Evolutionary conservation across 371 early-diverging fungal genomes (phyloP).

Genomic region (Lichtheimia ramosa): DNA sequence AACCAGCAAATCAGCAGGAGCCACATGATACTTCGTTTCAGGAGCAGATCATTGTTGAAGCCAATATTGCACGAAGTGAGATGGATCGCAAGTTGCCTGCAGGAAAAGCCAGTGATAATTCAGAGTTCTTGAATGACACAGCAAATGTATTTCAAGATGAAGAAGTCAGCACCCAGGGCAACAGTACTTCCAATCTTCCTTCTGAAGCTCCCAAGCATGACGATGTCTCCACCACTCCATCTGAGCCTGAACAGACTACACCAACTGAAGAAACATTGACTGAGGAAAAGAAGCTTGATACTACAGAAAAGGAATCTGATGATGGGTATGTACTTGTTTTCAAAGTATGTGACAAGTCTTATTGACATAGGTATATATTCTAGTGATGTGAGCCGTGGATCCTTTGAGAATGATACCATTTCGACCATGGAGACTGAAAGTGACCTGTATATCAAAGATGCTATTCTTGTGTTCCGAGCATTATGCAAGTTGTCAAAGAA

Average conservation of each 20-base stretch:
- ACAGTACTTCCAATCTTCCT: no score
- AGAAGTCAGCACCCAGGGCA: slow-evolving; percentile 1
- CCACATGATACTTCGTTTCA: slow-evolving; percentile 24
- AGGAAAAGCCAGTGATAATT: slow-evolving; percentile 40
- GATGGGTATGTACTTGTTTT: background rate
- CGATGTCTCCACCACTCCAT: background rate
- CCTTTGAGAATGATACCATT: slow-evolving; percentile 30
- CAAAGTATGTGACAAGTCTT: background rate
- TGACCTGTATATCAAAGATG: slow-evolving; percentile 69
- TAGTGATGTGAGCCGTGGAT: slow-evolving; percentile 17
- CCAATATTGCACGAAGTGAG: slow-evolving; percentile 49
- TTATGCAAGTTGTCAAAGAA: slow-evolving; percentile 92
- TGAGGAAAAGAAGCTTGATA: slow-evolving; percentile 1
- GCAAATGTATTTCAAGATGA: slow-evolving; percentile 48
- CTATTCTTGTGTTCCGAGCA: slow-evolving; percentile 87
- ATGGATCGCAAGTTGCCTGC: slow-evolving; percentile 38
- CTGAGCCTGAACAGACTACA: background rate
- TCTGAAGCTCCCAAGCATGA: slow-evolving; percentile 1
- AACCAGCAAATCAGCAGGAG: background rate
- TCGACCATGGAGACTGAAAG: slow-evolving; percentile 36
- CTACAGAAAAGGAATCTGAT: background rate
- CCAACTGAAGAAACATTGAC: background rate
- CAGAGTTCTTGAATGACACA: slow-evolving; percentile 48
- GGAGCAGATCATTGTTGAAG: slow-evolving; percentile 51
- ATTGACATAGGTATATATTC: background rate